Evolutionary conservation across 1,284 basidiomycete genomes (phyloP).

Genomic region (Austroboletus novae-zelandiae): DNA sequence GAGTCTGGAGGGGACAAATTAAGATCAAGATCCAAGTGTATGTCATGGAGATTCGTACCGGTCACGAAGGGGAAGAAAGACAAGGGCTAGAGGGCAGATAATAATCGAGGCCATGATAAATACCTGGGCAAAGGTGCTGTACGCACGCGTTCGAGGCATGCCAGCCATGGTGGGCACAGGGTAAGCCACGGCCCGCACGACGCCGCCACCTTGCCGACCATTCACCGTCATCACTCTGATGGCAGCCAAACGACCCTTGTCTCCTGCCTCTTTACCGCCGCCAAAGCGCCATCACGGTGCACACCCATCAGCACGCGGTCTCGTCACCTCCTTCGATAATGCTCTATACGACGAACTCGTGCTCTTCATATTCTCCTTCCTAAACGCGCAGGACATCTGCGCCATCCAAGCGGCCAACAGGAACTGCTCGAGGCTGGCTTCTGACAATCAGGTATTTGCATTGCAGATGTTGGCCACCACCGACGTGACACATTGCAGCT

Average conservation of each 20-base stretch:
- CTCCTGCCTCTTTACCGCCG: slow-evolving; percentile 50
- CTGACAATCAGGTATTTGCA: slow-evolving; percentile 50
- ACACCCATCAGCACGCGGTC: slow-evolving; percentile 6
- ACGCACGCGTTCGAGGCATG: neutral
- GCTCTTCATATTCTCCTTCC: slow-evolving; percentile 67
- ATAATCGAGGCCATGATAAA: neutral
- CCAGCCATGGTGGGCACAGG: neutral
- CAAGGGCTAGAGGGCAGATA: neutral
- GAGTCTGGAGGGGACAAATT: slow-evolving; percentile 1
- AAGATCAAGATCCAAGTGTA: slow-evolving; percentile 2
- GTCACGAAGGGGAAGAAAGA: neutral
- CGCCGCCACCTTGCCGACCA: neutral
- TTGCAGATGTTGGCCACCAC: slow-evolving; percentile 16
- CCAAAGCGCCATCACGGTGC: slow-evolving; percentile 52
- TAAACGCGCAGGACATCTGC: slow-evolving; percentile 67
- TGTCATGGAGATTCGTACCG: slow-evolving; percentile 11
- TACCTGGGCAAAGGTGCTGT: slow-evolving; percentile 2
- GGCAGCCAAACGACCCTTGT: slow-evolving; percentile 49
- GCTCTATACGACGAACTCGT: slow-evolving; percentile 73
- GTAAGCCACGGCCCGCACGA: slow-evolving; percentile 13
- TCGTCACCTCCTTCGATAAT: slow-evolving; percentile 46
- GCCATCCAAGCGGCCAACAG: slow-evolving; percentile 57
- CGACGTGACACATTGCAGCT: slow-evolving; percentile 37
- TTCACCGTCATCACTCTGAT: slow-evolving; percentile 31
- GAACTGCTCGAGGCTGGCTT: slow-evolving; percentile 64